Evolutionary conservation across 768 basidiomycete genomes (phyloP), one percentile per base, ranked within the genome.

Genomic region (Hemileccinum rubropunctum): DNA sequence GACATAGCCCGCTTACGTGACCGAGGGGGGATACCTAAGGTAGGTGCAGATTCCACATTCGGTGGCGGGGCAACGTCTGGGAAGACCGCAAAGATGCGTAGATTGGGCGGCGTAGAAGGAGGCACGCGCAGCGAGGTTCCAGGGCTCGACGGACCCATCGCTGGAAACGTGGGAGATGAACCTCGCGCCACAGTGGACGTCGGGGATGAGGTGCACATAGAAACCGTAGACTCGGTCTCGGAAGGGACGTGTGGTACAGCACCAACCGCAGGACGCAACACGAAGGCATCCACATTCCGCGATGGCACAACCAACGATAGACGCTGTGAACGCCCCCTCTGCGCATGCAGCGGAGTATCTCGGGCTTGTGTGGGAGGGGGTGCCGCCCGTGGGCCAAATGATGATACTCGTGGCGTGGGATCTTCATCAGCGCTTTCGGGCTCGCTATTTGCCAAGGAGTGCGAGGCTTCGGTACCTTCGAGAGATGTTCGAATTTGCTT

Each of bases 361-460:
- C 38, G 49, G 9, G 1, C 3, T 11, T 32, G 17, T 3, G 47
- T 17, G 3, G 7, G 9, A 11, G 42, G 15, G 3, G 32, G 2
- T 10, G 39, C 14, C 26, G 28, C 33, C 15, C 14, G 45, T 15
- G 48, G 36, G 21, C 47, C 51, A 36, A 64, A 67, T 0, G 60
- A 60, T 14, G 54, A 33, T 13, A 57, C 54, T 12, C 56, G 54
- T 3, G 67, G 65, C 9, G 67, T 69, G 14, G 52, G 62, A 46
- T 66, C 54, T n/a, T 67, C 52, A 9, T 62, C 58, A 10, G 26
- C 45, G 5, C 43, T 39, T 23, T 44, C 43, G 4, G 21, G n/a
- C 33, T 53, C 58, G 23, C 39, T 48, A 18, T 14, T 14, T 30
- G 43, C 34, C 40, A 54, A 35, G 15, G 57, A 45, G 8, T 36